Conservation (phyloP, 805 yeast species). For the Hanseniaspora thailandica region DNA sequence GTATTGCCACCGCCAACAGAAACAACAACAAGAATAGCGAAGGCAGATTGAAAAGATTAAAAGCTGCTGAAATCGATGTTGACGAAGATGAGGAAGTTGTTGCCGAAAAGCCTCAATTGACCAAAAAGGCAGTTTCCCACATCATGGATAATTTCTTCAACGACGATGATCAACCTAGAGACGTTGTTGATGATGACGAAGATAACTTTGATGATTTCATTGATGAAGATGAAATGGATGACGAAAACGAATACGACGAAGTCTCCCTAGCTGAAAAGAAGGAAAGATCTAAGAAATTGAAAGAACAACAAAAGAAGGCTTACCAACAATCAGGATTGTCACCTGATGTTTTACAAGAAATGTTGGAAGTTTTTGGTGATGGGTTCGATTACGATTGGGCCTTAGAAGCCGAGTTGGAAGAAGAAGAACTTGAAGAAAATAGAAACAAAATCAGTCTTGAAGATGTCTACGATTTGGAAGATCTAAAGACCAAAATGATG, state of each 20-base stretch:
- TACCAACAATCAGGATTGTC: slow-evolving; percentile 54
- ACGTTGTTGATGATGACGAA: slow-evolving; percentile 23
- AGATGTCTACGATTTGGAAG: slow-evolving; percentile 91
- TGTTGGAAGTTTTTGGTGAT: slow-evolving; percentile 91
- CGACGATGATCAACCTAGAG: slow-evolving; percentile 30
- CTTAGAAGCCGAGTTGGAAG: slow-evolving; percentile 72
- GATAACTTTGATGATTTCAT: slow-evolving; percentile 95
- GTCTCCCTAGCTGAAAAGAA: slow-evolving; percentile 76
- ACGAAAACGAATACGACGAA: slow-evolving; percentile 79
- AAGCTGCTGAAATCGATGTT: slow-evolving; percentile 33
- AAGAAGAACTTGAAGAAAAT: slow-evolving; percentile 40
- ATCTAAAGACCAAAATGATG: slow-evolving; percentile 76
- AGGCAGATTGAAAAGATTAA: slow-evolving; percentile 63
- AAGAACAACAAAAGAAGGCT: slow-evolving; percentile 38
- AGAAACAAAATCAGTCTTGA: slow-evolving; percentile 44
- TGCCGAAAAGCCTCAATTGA: slow-evolving; percentile 16
- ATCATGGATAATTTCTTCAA: slow-evolving; percentile 34
- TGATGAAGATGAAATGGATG: slow-evolving; percentile 92
- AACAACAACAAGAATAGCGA: slow-evolving; percentile 23
- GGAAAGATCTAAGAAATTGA: slow-evolving; percentile 33
- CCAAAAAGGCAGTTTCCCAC: slow-evolving; percentile 19
- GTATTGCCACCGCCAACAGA: slow-evolving; percentile 43
- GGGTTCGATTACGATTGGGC: slow-evolving; percentile 99
- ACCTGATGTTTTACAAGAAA: slow-evolving; percentile 81
- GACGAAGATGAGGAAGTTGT: slow-evolving; percentile 16